Evolutionary conservation across 2,329 filamentous ascomycete genomes (phyloP), one percentile per base, ranked within the genome.

Genomic region (Fusarium decemcellulare): DNA sequence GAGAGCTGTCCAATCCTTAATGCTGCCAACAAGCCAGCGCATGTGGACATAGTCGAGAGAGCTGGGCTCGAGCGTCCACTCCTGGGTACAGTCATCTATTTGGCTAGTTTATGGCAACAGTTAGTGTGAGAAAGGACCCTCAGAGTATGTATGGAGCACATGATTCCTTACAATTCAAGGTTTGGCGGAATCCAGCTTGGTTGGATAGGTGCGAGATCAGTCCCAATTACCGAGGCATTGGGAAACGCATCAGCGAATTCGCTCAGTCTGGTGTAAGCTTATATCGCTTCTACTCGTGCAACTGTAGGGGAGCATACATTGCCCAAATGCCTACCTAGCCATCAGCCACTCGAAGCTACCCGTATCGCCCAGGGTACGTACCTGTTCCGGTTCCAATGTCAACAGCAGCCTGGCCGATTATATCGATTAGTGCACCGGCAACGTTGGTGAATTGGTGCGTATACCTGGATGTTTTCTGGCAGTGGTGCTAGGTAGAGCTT

Each of bases 321-420:
- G 36, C 36, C 36, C 36, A 39, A 1, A 39, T 39, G 8, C 36
- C 36, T 39, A 11, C n/a, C 36, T 16, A 18, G 40, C n/a, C 8
- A 18, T 9, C n/a, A 10, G 10, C 8, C 8, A 42, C 1, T 2
- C 3, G 5, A 5, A 50, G 4, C 2, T 2, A 0, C 0, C 2
- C 2, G n/a, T 3, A 3, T 27, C 0, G 1, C 0, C 5, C 3
- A 5, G 5, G 2, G 0, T 23, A 36, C 51, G 12, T 14, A 6
- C 63, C 61, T 37, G 55, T 66, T 30, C 50, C 63, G 0, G 56
- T 66, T 7, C 50, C 56, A 16, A 66, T 47, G 3, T 65, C 61
- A 2, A 29, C n/a, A 0, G 18, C 48, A 5, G n/a, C 34, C 61
- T 65, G 18, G 15, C 2, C 12, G 1, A 5, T 39, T 15, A 7